A percentile compares a stretch with the other conserved stretches of the same genome.
Evolutionary conservation across 768 basidiomycete genomes (phyloP).

Genomic region (Phylloporus arenicola): DNA sequence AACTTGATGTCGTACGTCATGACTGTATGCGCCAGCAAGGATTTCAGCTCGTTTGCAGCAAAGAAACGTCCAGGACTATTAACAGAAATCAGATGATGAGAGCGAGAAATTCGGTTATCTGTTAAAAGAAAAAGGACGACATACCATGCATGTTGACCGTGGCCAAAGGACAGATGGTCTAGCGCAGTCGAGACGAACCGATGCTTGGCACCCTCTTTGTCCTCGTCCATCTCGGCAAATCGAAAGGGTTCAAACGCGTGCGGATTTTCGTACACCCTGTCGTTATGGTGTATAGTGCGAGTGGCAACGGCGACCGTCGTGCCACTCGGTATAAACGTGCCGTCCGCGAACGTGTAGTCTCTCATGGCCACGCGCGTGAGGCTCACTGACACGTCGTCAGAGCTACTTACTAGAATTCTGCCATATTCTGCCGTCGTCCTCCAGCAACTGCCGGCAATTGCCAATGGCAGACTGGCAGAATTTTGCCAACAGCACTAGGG

Average conservation of each 20-base stretch:
- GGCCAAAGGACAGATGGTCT: not conserved
- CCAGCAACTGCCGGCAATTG: too few relatives aligned
- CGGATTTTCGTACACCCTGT: constrained; percentile 29
- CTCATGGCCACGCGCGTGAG: not conserved
- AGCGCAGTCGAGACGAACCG: not conserved
- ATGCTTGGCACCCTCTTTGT: not conserved
- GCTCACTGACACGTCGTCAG: not conserved
- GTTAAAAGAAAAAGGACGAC: not conserved
- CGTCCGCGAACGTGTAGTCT: not conserved
- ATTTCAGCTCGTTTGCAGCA: not conserved
- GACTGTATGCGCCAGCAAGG: not conserved
- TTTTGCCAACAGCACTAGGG: too few relatives aligned
- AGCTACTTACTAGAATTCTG: too few relatives aligned
- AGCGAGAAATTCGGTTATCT: too few relatives aligned
- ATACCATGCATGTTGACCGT: not conserved
- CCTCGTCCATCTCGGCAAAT: constrained; percentile 30
- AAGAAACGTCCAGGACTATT: not conserved
- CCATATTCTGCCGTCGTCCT: too few relatives aligned
- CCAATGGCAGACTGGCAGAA: too few relatives aligned
- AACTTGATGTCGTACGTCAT: not conserved
- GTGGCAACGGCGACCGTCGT: constrained; percentile 11
- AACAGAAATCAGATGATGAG: too few relatives aligned
- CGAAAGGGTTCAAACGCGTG: constrained; percentile 26
- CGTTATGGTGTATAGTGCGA: constrained; percentile 1
- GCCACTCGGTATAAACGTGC: constrained; percentile 28